Evolutionary conservation across 129 eudicot genomes (phyloP), one percentile per base, ranked within the genome.

Genomic region (Flaveria bidentis): DNA sequence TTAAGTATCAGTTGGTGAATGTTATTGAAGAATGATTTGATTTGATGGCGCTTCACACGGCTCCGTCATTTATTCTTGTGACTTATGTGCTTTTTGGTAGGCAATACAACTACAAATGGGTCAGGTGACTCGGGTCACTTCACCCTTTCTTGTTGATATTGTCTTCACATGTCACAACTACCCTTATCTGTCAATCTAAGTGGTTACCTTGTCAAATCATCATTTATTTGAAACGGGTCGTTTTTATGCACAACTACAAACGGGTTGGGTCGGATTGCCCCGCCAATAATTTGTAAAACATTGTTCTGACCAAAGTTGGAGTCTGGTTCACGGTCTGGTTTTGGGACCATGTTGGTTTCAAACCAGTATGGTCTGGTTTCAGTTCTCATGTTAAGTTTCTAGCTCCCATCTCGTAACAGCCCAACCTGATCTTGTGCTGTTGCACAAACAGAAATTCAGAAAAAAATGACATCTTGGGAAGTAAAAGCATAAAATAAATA

Each of bases 1-100:
- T 87, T 28, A 91, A 86, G 83, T 90, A 90, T 61, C 88, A 87
- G 81, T 72, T 85, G 88, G 88, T 90, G 70, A 90, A 82, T 57
- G 88, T 86, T 57, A 86, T 90, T 71, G 92, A 90, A 36, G 41
- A 36, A 36, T 36, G 41, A 36, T 36, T 36, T 36, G 41, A 36
- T 53, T 61, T 45, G 22, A 14, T 26, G 53, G 17, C 15, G 18
- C 20, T 68, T 10, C 20, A 65, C 70, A 8, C 13, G 14, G 16
- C 53, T 67, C 11, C 56, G 51, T 49, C 49, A 14, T 66, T 56
- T 20, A 56, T 52, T 16, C 60, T 52, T 52, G 23, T 52, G 22
- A 52, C 23, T 52, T 17, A 6, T 52, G 22, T 1, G 60, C 9
- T 52, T 52, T 52, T 52, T 5, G 17, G 17, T 52, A 16, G 51